These are phyloP conservation scores for thale cress (Arabidopsis thaliana) DNA, from an alignment of 345 rosid species.

Conservation along the genomic window TAIR10.1 NC_003070.9:28134001-28134500, in stretches of 20 bases:
- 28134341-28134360: constrained; percentile 74
- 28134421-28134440: constrained; percentile 84
- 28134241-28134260: constrained; percentile 59
- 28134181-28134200: constrained; percentile 61
- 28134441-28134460: constrained; percentile 69
- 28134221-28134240: constrained; percentile 86
- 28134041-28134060: constrained; percentile 45
- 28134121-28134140: constrained; percentile 87
- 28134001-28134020: constrained; percentile 44
- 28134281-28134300: constrained; percentile 76
- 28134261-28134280: constrained; percentile 60
- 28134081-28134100: constrained; percentile 64
- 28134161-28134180: constrained; percentile 59
- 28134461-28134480: constrained; percentile 79
- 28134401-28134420: constrained; percentile 73
- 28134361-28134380: constrained; percentile 70
- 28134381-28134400: constrained; percentile 85
- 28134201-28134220: constrained; percentile 77
- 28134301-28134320: constrained; percentile 68
- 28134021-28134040: constrained; percentile 51
- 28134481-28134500: constrained; percentile 65
- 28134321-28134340: constrained; percentile 81
- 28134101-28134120: constrained; percentile 64
- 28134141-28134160: constrained; percentile 79
- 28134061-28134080: constrained; percentile 50